Evolutionary conservation across 306 rosid species (phyloP), one percentile per base, ranked within the genome.

Genomic region (Mimosa bimucronata): DNA sequence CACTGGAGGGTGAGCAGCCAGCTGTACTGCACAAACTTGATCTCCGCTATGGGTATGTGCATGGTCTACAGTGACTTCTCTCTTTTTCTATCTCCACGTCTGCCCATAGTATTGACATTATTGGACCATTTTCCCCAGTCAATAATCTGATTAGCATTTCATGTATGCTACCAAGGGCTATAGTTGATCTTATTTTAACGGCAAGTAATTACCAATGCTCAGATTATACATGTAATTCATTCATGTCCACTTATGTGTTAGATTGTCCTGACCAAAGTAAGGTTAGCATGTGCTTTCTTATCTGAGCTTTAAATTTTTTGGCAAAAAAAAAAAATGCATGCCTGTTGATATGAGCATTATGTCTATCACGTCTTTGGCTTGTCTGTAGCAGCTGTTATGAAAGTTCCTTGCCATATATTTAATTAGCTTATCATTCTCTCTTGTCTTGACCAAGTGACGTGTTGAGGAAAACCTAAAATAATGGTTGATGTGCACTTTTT

Each of bases 31-130:
- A 93, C 83, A 93, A 89, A 85, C 98, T 95, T 74, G 98, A 95
- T 88, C 98, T 93, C 73, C 99, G 99, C 34, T 95, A 93, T 75
- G 98, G 99, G 98, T 95, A 93, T 53, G 87, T 38, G 79, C 66
- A 50, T 69, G 40, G 58, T 76, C 77, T 69, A 46, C 66, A 66
- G 46, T 57, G 72, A 25, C 50, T 68, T 38, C 82, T 71, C 70
- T 80, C 38, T 75, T 21, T 74, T 68, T 40, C 3, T 74, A 29
- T 65, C 16, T 79, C 18, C 66, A 4, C 58, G 23, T 73, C 21
- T 1, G 48, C 31, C 31, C 53, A 44, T 66, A 42, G 34, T 19
- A 60, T 45, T 42, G 14, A 28, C 71, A 58, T 45, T 55, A 66
- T 73, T 52, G 30, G 67, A 41, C 78, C 50, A 11, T 37, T 75